Percentiles rank a stretch among this genome's conserved stretches.
phyloP scores from a whole-genome alignment of 768 basidiomycete genomes.

The Hydnomerulius pinastri region DNA sequence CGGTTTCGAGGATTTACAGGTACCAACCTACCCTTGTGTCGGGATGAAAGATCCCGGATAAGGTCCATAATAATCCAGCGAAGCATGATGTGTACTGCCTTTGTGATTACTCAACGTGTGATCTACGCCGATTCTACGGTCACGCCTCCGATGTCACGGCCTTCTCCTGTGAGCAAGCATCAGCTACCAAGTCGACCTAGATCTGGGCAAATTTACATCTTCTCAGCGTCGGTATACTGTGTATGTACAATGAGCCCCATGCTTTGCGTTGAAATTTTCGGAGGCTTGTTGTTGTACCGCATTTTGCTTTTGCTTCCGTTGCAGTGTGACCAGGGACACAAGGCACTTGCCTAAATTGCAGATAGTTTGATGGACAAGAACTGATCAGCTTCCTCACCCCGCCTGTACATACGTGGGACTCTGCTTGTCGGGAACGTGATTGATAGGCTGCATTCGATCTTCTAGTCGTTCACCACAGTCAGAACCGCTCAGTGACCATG shows the following conservation, averaged over 20 bases:
- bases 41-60: neutral
- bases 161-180: neutral
- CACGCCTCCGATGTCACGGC: conserved; percentile 11
- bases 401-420: conserved; percentile 40
- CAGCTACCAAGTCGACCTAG: neutral
- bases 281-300: neutral
- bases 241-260: neutral
- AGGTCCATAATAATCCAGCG: too few species aligned
- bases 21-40: neutral
- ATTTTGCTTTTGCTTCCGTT: neutral
- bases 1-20: conserved; percentile 16
- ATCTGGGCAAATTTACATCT: neutral
- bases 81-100: conserved; percentile 14
- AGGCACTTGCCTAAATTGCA: conserved; percentile 21
- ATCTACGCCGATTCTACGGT: conserved; percentile 13
- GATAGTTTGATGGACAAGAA: conserved; percentile 31
- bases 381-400: conserved; percentile 37
- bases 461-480: conserved; percentile 19
- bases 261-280: neutral
- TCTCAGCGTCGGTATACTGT: neutral
- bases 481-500: conserved; percentile 22
- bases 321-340: neutral
- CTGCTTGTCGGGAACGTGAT: conserved; percentile 31
- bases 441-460: conserved; percentile 23
- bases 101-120: conserved; percentile 9